Evolutionary conservation across 2,329 filamentous ascomycete species (phyloP), one percentile per base, ranked within the genome.

Genomic region (Zalaria obscura): DNA sequence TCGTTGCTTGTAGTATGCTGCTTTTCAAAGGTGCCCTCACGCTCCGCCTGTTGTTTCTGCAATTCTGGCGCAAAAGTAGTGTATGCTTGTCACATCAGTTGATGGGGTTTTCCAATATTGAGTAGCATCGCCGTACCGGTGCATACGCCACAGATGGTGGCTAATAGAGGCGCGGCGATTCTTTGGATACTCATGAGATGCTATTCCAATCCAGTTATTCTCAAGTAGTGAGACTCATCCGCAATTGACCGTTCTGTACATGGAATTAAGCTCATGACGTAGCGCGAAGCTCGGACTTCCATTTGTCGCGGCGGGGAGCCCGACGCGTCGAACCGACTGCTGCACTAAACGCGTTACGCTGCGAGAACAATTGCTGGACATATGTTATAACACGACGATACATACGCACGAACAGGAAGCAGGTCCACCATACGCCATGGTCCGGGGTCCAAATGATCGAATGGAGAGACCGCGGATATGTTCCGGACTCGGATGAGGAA

Each of bases 401-500:
- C 29, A 32, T 32, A 32, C 29, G n/a, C 7, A 7, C 18, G 18
- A 18, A 18, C 18, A 18, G 18, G 18, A 18, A 18, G 18, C 18
- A 18, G 18, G 18, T 32, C 29, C n/a, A n/a, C 7, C 29, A 32
- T 32, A 36, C 7, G 38, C 37, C 26, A 55, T 55, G 54, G 49
- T 43, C 43, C 36, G 10, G 26, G 26, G 44, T 41, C 47, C 53
- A 54, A 63, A 70, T 70, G 67, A 67, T 60, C 56, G 56, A 57
- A 59, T 70, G 67, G 67, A 61, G 65, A 50, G 56, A 62, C 50
- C 61, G 56, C 55, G 67, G 67, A 49, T 68, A 63, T 56, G 67
- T 70, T 48, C 60, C 59, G 56, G 67, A 70, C 54, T 70, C 67
- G 45, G 67, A 70, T 58, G 67, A 68, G 43, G 67, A 69, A 39